Conservation (phyloP, 306 rosid species). For the Casuarina glauca region DNA sequence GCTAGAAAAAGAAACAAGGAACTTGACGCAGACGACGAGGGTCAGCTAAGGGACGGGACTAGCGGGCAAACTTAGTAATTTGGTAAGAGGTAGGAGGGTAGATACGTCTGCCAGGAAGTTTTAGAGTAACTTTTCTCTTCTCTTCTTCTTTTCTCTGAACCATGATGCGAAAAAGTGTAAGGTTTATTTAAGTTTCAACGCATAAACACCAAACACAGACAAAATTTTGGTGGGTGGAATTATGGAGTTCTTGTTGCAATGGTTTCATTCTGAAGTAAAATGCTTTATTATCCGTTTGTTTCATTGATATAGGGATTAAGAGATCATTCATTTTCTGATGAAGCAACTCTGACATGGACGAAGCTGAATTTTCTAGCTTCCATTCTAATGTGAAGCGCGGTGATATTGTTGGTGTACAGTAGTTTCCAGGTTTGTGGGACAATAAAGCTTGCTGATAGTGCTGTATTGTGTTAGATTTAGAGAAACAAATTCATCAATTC, state of each 20-base stretch:
- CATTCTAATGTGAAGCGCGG: conserved; percentile 84
- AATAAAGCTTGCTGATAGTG: background rate
- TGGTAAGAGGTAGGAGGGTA: too few species aligned
- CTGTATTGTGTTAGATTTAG: background rate
- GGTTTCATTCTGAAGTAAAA: background rate
- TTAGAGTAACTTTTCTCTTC: too few species aligned
- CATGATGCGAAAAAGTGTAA: too few species aligned
- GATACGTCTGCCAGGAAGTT: background rate
- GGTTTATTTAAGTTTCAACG: too few species aligned
- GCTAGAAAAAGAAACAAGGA: conserved; percentile 19
- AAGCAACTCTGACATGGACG: conserved; percentile 65
- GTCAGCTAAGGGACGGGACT: conserved; percentile 33
- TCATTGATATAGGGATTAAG: background rate
- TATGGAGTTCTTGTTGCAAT: background rate
- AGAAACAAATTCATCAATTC: background rate
- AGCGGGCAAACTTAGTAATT: background rate
- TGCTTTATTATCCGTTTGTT: conserved; percentile 3
- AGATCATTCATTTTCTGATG: conserved; percentile 33
- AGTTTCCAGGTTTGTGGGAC: conserved; percentile 74
- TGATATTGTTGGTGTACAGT: conserved; percentile 75
- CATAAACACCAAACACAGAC: too few species aligned
- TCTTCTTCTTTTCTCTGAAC: too few species aligned
- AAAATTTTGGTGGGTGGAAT: too few species aligned
- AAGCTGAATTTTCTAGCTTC: conserved; percentile 63
- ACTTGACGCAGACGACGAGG: background rate